These are phyloP conservation scores for Massariosphaeria phaeospora DNA, from an alignment of 495 filamentous ascomycete species.

Conservation along the genomic window DNA sequence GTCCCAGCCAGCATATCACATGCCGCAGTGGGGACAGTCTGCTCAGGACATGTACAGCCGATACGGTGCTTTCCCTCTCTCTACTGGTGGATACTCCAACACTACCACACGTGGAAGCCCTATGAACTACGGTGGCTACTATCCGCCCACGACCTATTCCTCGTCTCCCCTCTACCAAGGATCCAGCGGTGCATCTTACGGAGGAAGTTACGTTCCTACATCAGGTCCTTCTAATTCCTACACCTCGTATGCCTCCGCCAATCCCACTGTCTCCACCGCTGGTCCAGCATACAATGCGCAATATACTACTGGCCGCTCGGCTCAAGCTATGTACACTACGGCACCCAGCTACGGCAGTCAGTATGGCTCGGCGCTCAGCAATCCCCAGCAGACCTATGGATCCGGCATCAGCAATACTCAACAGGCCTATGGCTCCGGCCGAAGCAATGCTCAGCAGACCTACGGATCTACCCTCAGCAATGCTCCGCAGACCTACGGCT, in stretches of 20 bases:
- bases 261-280: background rate
- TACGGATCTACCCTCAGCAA: too few species aligned
- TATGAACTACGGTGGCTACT: conserved; percentile 16
- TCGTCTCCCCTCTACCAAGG: conserved; percentile 7
- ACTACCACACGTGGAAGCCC: conserved; percentile 9
- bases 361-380: too few species aligned
- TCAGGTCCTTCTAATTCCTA: background rate
- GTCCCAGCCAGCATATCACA: background rate
- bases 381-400: too few species aligned
- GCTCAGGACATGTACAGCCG: conserved; percentile 2
- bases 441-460: too few species aligned
- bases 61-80: background rate
- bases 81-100: conserved; percentile 7
- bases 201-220: background rate
- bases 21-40: background rate
- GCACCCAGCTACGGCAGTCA: too few species aligned
- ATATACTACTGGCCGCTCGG: background rate
- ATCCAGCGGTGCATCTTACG: background rate
- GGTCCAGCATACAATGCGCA: background rate
- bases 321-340: too few species aligned
- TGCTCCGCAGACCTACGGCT: too few species aligned
- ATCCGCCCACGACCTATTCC: conserved; percentile 17
- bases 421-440: too few species aligned
- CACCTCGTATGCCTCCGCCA: background rate
- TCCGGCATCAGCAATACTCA: too few species aligned